Evolutionary conservation across 2,329 filamentous ascomycete genomes (phyloP), one percentile per base, ranked within the genome.

Genomic region (Aureobasidium sp.): DNA sequence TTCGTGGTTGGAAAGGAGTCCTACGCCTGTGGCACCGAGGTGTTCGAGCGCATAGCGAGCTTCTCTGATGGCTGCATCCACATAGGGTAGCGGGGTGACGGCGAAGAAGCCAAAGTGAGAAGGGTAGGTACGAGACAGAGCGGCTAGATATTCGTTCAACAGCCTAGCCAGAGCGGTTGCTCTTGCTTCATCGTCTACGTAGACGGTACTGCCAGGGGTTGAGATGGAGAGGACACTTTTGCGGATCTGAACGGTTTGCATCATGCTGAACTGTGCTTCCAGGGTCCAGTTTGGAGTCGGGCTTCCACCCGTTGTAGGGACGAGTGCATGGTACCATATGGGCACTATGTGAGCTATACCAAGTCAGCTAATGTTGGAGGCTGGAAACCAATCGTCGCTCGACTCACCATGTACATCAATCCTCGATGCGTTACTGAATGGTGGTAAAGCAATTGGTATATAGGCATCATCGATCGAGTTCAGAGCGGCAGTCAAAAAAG

Each of bases 201-300:
- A 72, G 63, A 81, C 72, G 0, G 78, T 81, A 12, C 25, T 48
- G 15, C 82, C 82, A 0, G 83, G 83, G 0, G 79, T 78, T 5
- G 78, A 81, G 67, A 85, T 79, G 66, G 79, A 82, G 12, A 85
- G 70, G 39, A 84, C 79, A 12, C 80, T 80, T 66, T 78, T 82
- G 6, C 70, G 70, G 63, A 85, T 81, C 64, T 78, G 77, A 63
- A 77, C 68, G 0, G 72, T 68, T 47, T 77, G 67, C 82, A 85
- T 84, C 66, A 84, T 72, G 0, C 71, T 69, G 2, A 84, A 73
- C 64, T 84, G 81, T 17, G 67, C 66, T 62, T 77, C 72, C 14
- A 70, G 64, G 45, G 71, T 76, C 82, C 82, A 84, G 59, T 69
- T 25, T 29, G 42, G 56, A 14, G 36, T 53, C 8, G 49, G 45